Evolutionary conservation across 2,329 filamentous ascomycete genomes (phyloP).

Genomic region (Microdochium paspali): DNA sequence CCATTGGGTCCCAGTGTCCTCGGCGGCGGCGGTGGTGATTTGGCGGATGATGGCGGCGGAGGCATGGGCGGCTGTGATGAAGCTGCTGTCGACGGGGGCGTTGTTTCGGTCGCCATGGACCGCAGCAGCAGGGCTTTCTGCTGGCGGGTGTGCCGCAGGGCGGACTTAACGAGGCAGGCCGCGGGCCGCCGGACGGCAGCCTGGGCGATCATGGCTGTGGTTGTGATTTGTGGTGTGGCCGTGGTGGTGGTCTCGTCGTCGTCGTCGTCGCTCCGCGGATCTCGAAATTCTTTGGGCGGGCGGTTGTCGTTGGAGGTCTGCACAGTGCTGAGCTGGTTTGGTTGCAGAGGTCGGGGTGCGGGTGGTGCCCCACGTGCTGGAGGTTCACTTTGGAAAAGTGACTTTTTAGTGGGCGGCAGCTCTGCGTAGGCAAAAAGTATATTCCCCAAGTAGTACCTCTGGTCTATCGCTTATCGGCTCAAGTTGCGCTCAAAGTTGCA

Average conservation of each 20-base stretch:
- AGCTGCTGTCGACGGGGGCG: slow-evolving; percentile 8
- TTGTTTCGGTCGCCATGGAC: slow-evolving; percentile 33
- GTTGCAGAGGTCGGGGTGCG: too few species aligned
- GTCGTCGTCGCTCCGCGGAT: slow-evolving; percentile 9
- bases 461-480: too few species aligned
- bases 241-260: slow-evolving; percentile 3
- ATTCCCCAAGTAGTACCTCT: too few species aligned
- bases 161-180: slow-evolving; percentile 60
- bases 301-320: not conserved
- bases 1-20: too few species aligned
- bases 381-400: too few species aligned
- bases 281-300: slow-evolving; percentile 1
- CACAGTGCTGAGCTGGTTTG: not conserved
- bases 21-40: not conserved
- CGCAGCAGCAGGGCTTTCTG: slow-evolving; percentile 30
- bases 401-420: too few species aligned
- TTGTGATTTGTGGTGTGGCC: not conserved
- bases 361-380: too few species aligned
- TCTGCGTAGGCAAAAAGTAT: too few species aligned
- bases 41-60: slow-evolving; percentile 7
- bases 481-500: too few species aligned
- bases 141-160: slow-evolving; percentile 48
- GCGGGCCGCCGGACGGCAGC: slow-evolving; percentile 52
- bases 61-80: slow-evolving; percentile 10
- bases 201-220: slow-evolving; percentile 46